Percentiles rank a stretch among this genome's conserved stretches.
Conservation (phyloP, 495 filamentous ascomycete species). For the Hyaloscypha hepaticicola region DNA sequence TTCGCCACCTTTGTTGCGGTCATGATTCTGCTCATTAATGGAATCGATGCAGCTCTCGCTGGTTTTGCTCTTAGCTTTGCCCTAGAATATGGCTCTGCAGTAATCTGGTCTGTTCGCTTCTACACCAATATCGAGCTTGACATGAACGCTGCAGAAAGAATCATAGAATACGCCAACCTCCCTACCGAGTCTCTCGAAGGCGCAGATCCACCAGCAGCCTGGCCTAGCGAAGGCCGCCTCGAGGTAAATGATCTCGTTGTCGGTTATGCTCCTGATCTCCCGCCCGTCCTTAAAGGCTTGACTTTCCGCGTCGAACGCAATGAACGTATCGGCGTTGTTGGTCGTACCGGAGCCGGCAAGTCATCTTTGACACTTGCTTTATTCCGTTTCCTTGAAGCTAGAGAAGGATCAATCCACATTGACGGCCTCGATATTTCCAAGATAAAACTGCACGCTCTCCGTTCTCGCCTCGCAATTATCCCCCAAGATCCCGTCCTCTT, state of each 20-base stretch:
- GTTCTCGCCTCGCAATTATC: slow-evolving; percentile 77
- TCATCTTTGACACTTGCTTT: slow-evolving; percentile 79
- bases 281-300: slow-evolving; percentile 72
- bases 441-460: slow-evolving; percentile 69
- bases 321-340: slow-evolving; percentile 79
- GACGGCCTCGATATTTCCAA: slow-evolving; percentile 76
- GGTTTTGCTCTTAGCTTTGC: slow-evolving; percentile 72
- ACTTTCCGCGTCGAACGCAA: slow-evolving; percentile 68
- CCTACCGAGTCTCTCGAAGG: slow-evolving; percentile 65
- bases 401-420: slow-evolving; percentile 66
- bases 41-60: slow-evolving; percentile 71
- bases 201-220: slow-evolving; percentile 65
- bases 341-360: slow-evolving; percentile 85
- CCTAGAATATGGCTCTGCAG: slow-evolving; percentile 51
- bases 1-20: slow-evolving; percentile 65
- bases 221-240: slow-evolving; percentile 75
- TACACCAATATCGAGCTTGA: slow-evolving; percentile 64
- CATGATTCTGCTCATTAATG: slow-evolving; percentile 59
- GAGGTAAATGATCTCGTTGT: slow-evolving; percentile 73
- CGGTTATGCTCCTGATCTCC: slow-evolving; percentile 72
- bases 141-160: slow-evolving; percentile 83
- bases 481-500: slow-evolving; percentile 87
- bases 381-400: slow-evolving; percentile 80
- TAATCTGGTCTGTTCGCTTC: slow-evolving; percentile 60
- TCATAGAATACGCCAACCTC: slow-evolving; percentile 76